Evolutionary conservation across 176 grass and related monocot genomes (phyloP).

Genomic region (Carex pumila): DNA sequence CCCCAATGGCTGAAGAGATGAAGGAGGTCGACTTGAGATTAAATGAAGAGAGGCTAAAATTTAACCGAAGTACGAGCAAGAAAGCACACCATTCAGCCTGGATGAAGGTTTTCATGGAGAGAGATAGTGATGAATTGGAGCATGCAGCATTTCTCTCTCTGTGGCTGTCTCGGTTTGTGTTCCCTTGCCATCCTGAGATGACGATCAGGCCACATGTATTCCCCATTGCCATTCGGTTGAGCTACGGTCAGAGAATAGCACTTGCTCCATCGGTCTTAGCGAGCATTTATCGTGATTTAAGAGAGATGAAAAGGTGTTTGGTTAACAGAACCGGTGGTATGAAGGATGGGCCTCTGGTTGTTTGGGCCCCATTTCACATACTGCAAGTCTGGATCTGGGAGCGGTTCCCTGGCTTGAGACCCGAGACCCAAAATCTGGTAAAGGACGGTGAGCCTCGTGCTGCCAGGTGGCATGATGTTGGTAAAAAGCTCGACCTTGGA

Average conservation of each 20-base stretch:
- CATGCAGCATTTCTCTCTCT: slow-evolving; percentile 81
- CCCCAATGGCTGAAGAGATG: slow-evolving; percentile 39
- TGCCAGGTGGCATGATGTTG: slow-evolving; percentile 68
- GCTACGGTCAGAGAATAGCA: slow-evolving; percentile 53
- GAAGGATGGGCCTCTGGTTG: slow-evolving; percentile 38
- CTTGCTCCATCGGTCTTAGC: slow-evolving; percentile 65
- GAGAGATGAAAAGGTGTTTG: slow-evolving; percentile 54
- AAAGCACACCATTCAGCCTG: slow-evolving; percentile 90
- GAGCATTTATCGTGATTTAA: slow-evolving; percentile 69
- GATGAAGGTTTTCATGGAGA: slow-evolving; percentile 68
- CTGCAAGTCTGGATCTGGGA: slow-evolving; percentile 89
- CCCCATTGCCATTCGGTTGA: slow-evolving; percentile 65
- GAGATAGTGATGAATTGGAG: slow-evolving; percentile 38
- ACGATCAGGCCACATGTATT: slow-evolving; percentile 70
- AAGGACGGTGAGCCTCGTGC: slow-evolving; percentile 40
- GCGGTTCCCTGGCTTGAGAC: slow-evolving; percentile 50
- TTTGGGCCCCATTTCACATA: slow-evolving; percentile 64
- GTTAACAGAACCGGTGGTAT: neutral
- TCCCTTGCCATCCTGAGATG: slow-evolving; percentile 64
- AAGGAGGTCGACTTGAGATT: slow-evolving; percentile 47
- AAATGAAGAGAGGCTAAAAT: slow-evolving; percentile 51
- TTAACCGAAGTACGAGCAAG: slow-evolving; percentile 85
- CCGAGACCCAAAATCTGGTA: slow-evolving; percentile 28
- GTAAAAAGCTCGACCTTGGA: slow-evolving; percentile 38
- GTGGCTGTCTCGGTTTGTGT: slow-evolving; percentile 75